These are phyloP conservation scores for Hysterium pulicare DNA, from an alignment of 2,329 filamentous ascomycete species.

Conservation along the genomic window DNA sequence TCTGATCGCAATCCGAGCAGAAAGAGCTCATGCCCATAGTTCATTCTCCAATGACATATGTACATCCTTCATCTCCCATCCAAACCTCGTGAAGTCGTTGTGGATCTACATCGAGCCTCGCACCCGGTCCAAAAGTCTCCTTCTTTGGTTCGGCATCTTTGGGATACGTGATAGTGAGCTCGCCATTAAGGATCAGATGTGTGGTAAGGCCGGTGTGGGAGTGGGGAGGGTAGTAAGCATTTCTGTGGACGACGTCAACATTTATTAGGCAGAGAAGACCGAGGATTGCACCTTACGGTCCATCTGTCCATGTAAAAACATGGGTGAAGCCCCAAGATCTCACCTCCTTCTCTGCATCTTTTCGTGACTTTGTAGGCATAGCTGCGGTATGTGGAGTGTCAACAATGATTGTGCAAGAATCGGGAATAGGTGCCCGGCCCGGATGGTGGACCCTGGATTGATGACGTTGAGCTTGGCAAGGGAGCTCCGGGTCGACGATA, in stretches of 20 bases:
- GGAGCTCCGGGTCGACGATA: not conserved
- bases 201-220: constrained; percentile 63
- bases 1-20: no score
- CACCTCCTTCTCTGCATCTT: constrained; percentile 59
- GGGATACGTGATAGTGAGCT: constrained; percentile 65
- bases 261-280: constrained; percentile 8
- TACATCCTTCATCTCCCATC: constrained; percentile 64
- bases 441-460: not conserved
- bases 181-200: constrained; percentile 64
- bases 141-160: constrained; percentile 55
- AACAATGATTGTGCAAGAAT: not conserved
- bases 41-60: constrained; percentile 61
- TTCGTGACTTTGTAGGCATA: constrained; percentile 40
- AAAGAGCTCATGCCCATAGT: no score
- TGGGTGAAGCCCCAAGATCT: constrained; percentile 65
- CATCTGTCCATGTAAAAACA: constrained; percentile 71
- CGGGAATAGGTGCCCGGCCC: no score
- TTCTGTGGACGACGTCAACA: constrained; percentile 42
- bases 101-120: constrained; percentile 64
- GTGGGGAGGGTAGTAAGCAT: constrained; percentile 67
- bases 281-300: constrained; percentile 53
- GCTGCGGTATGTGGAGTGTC: not conserved
- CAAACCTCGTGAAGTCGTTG: constrained; percentile 65
- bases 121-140: constrained; percentile 58
- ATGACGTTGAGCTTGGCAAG: constrained; percentile 1